Evolutionary conservation across 1,284 basidiomycete species (phyloP).

Genomic region (Leccinum proliferum): DNA sequence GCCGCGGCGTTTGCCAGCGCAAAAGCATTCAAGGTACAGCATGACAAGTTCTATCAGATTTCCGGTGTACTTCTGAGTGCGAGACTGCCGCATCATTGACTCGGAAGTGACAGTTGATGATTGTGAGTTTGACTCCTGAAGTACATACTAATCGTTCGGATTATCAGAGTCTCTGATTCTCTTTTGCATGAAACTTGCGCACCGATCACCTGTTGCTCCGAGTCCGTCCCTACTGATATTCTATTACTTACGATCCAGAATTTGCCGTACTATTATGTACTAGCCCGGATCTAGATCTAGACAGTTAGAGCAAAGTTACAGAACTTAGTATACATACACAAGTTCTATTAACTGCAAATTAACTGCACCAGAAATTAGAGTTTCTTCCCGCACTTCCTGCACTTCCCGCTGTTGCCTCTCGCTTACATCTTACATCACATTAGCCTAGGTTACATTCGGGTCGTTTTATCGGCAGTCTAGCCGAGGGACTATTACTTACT

Average conservation of each 20-base stretch:
- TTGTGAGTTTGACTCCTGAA: no score
- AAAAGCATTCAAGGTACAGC: not conserved
- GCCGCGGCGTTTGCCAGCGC: not conserved
- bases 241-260: not conserved
- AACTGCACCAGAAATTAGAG: no score
- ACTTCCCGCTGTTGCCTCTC: not conserved
- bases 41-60: not conserved
- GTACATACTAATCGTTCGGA: not conserved
- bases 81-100: not conserved
- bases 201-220: no score
- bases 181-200: not conserved
- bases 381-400: no score
- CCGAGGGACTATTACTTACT: not conserved
- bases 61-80: not conserved
- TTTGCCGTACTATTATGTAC: not conserved
- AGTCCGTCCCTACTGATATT: not conserved
- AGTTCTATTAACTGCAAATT: no score
- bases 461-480: not conserved
- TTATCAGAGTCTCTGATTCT: not conserved
- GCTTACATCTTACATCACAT: not conserved
- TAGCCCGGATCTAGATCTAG: not conserved
- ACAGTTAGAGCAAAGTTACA: no score
- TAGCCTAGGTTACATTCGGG: not conserved
- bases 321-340: no score
- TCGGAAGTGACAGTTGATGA: no score